phyloP scores from a whole-genome alignment of 306 rosid species.

The Lathyrus tuberosus region DNA sequence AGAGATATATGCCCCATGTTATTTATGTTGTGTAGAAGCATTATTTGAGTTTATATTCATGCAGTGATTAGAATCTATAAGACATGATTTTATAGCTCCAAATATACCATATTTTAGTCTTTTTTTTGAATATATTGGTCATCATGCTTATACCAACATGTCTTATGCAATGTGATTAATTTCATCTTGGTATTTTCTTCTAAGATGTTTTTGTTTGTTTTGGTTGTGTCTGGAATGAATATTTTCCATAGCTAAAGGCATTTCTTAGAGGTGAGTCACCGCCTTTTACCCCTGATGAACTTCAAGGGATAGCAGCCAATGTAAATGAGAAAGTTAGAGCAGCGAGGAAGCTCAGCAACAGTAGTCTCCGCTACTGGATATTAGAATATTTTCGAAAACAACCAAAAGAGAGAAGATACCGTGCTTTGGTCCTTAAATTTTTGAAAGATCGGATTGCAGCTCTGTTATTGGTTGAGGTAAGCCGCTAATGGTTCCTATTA shows the following conservation, averaged over 20 bases:
- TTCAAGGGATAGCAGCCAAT: constrained; percentile 78
- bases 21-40: constrained; percentile 16
- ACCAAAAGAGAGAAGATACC: constrained; percentile 64
- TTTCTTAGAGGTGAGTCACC: constrained; percentile 73
- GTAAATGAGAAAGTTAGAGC: constrained; percentile 64
- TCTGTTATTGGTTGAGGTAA: constrained; percentile 80
- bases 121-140: constrained; percentile 11
- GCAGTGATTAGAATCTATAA: constrained; percentile 15
- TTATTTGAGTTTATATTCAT: constrained; percentile 24
- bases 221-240: constrained; percentile 28
- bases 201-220: constrained; percentile 24
- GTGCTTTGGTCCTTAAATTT: constrained; percentile 82
- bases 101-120: constrained; percentile 16
- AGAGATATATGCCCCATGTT: background rate
- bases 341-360: constrained; percentile 68
- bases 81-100: constrained; percentile 17
- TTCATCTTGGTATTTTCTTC: constrained; percentile 26
- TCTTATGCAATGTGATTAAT: constrained; percentile 5
- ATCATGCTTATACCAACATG: background rate
- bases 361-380: constrained; percentile 89
- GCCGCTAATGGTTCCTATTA: constrained; percentile 32
- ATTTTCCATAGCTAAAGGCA: constrained; percentile 67
- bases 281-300: constrained; percentile 76
- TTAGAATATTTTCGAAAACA: constrained; percentile 85
- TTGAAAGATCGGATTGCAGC: constrained; percentile 87